phyloP scores from a whole-genome alignment of 352 stramenopile genomes.

The Globisporangium radiosum region DNA sequence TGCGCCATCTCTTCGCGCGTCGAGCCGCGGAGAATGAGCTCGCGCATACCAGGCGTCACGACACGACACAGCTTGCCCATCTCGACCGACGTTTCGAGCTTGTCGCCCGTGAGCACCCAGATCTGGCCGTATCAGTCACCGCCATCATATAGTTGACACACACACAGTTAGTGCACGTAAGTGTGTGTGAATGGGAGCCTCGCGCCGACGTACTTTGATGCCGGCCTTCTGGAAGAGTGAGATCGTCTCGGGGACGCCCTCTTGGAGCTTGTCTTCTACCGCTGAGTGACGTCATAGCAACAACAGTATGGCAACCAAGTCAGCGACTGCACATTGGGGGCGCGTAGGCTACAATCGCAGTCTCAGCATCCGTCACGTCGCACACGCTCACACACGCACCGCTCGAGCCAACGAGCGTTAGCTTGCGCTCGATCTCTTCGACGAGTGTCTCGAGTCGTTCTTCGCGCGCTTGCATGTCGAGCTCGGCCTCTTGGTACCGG shows the following conservation, averaged over 20 bases:
- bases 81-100: constrained; percentile 98
- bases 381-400: constrained; percentile 17
- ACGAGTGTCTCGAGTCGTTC: constrained; percentile 44
- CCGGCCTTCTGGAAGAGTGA: constrained; percentile 85
- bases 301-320: too few relatives aligned
- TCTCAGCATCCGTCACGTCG: too few relatives aligned
- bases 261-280: constrained; percentile 97
- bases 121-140: constrained; percentile 34
- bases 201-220: constrained; percentile 89
- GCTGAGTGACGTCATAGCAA: constrained; percentile 24
- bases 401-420: constrained; percentile 84
- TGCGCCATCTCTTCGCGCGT: constrained; percentile 45
- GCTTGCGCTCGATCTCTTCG: constrained; percentile 76
- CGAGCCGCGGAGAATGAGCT: constrained; percentile 44
- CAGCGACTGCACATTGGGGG: neutral
- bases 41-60: constrained; percentile 78
- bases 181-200: neutral
- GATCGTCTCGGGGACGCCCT: constrained; percentile 93
- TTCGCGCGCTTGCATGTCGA: constrained; percentile 66
- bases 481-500: constrained; percentile 60
- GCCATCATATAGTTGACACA: too few relatives aligned
- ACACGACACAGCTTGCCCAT: constrained; percentile 93
- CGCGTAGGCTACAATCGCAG: too few relatives aligned
- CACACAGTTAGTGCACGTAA: neutral
- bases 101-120: constrained; percentile 95